Conservation (phyloP, 352 stramenopile species). For the Peronospora farinosa region DNA sequence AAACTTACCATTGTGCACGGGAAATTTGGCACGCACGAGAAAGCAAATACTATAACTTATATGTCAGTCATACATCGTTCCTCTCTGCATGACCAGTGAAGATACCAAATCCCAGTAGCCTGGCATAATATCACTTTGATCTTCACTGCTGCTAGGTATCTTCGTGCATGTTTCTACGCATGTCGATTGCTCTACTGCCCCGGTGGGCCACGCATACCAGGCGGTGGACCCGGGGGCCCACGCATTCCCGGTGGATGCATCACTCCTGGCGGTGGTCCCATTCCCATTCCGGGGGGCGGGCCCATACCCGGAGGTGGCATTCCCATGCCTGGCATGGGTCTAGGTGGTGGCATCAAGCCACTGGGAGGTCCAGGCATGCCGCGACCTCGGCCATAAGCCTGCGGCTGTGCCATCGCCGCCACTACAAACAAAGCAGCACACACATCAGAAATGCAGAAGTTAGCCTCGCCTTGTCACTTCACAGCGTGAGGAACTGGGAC, state of each 20-base stretch:
- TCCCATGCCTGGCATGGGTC: conserved; percentile 55
- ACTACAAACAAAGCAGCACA: conserved; percentile 31
- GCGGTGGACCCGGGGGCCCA: conserved; percentile 44
- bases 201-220: conserved; percentile 62
- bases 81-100: conserved; percentile 12
- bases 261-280: conserved; percentile 70
- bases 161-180: conserved; percentile 12
- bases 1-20: conserved; percentile 28
- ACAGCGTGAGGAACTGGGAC: background rate
- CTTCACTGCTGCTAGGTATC: conserved; percentile 1
- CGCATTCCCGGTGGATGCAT: conserved; percentile 70
- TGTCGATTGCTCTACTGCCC: conserved; percentile 48
- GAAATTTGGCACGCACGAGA: conserved; percentile 17
- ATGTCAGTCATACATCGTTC: conserved; percentile 34
- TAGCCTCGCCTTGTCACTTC: conserved; percentile 6
- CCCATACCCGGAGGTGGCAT: conserved; percentile 63
- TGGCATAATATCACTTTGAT: background rate
- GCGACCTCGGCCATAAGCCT: conserved; percentile 73
- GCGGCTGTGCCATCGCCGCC: conserved; percentile 70
- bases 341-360: conserved; percentile 58
- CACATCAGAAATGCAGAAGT: conserved; percentile 8
- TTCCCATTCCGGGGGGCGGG: conserved; percentile 71
- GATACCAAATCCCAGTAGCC: background rate
- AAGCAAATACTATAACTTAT: conserved; percentile 41
- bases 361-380: conserved; percentile 56